A percentile compares a stretch with the other conserved stretches of the same genome.
Evolutionary conservation across 140 eudicot genomes (phyloP).

Genomic region (Eryngium alpinum): DNA sequence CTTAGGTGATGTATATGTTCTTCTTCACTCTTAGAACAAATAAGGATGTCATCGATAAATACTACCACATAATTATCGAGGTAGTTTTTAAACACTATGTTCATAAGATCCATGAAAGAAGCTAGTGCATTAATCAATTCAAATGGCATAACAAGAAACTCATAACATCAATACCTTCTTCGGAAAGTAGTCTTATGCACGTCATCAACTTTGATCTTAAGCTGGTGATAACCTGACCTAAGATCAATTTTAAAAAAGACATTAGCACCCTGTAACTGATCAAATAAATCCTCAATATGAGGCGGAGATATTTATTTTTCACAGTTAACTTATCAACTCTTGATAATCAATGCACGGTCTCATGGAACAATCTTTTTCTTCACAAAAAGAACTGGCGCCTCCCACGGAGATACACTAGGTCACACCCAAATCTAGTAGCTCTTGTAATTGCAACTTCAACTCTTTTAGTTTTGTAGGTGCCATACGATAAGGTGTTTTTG

Average conservation of each 20-base stretch:
- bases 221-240: background rate
- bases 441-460: background rate
- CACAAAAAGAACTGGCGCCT: background rate
- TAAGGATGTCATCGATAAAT: background rate
- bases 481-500: background rate
- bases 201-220: background rate
- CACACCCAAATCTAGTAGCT: background rate
- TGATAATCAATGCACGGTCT: background rate
- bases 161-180: background rate
- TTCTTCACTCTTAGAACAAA: background rate
- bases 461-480: background rate
- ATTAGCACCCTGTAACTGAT: background rate
- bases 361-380: background rate
- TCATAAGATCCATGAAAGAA: background rate
- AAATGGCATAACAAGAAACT: background rate
- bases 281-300: background rate
- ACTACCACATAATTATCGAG: background rate
- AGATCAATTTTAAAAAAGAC: background rate
- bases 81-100: background rate
- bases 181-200: background rate
- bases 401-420: background rate
- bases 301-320: background rate
- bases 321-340: background rate
- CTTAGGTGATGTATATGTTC: background rate
- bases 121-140: background rate